phyloP scores from a whole-genome alignment of 352 stramenopile species.

The Phytophthora pinifolia region DNA sequence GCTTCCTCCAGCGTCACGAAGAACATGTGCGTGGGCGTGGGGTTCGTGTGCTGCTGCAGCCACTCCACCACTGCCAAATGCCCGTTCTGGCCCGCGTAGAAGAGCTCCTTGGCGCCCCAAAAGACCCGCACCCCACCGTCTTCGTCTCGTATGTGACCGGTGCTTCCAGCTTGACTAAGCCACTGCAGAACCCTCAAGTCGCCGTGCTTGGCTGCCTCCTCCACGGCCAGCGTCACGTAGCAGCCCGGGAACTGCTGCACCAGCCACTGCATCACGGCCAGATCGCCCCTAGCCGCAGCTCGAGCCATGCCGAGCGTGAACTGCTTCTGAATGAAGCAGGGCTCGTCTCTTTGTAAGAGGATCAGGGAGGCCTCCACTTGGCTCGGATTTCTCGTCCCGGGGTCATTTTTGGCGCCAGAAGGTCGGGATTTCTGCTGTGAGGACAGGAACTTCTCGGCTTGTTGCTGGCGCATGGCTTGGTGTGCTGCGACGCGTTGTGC shows the following conservation, averaged over 20 bases:
- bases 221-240: constrained; percentile 34
- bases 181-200: constrained; percentile 42
- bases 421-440: not conserved
- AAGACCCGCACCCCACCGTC: constrained; percentile 22
- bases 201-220: constrained; percentile 32
- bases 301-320: constrained; percentile 31
- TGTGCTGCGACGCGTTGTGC: constrained; percentile 24
- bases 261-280: constrained; percentile 36
- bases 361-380: not conserved
- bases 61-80: constrained; percentile 37
- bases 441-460: constrained; percentile 3
- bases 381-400: not conserved
- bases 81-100: constrained; percentile 35
- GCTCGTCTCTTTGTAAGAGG: constrained; percentile 8
- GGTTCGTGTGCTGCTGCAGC: constrained; percentile 37
- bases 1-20: constrained; percentile 44
- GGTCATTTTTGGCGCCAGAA: constrained; percentile 3
- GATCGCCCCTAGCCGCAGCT: constrained; percentile 31
- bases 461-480: not conserved
- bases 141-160: constrained; percentile 11
- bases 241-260: constrained; percentile 26
- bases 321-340: constrained; percentile 29
- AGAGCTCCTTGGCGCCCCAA: constrained; percentile 39
- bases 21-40: constrained; percentile 41
- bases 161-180: constrained; percentile 19